These are phyloP conservation scores for Skeletonema menzelii DNA, from an alignment of 108 stramenopile species.

Conservation along the genomic window DNA sequence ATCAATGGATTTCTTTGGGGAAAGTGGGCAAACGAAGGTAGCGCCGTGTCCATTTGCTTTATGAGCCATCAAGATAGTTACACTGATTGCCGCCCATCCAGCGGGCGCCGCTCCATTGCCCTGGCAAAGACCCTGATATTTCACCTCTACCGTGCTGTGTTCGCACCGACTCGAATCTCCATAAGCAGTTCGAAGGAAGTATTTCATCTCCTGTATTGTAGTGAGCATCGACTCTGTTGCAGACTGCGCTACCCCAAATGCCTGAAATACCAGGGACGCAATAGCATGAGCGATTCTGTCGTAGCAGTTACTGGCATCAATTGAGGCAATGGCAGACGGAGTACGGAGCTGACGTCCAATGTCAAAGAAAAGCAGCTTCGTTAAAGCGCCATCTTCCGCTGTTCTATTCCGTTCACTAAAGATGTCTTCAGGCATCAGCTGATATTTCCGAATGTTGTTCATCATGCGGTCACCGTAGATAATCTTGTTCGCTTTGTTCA, in stretches of 20 bases:
- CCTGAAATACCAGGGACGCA: too few species aligned
- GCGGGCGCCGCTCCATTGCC: constrained; percentile 17
- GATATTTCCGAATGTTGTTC: neutral
- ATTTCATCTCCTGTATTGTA: too few species aligned
- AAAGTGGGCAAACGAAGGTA: constrained; percentile 1
- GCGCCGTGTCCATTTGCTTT: constrained; percentile 1
- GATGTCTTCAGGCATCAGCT: constrained; percentile 25
- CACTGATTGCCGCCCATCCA: constrained; percentile 19
- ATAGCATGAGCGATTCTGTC: too few species aligned
- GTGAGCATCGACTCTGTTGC: too few species aligned
- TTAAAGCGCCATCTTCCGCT: constrained; percentile 9
- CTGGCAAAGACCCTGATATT: neutral
- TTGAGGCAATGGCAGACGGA: neutral
- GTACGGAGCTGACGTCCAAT: too few species aligned
- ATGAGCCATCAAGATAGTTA: constrained; percentile 1
- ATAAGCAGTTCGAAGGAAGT: too few species aligned
- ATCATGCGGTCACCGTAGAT: constrained; percentile 21
- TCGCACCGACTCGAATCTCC: neutral
- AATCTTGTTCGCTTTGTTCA: constrained; percentile 13
- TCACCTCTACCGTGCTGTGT: too few species aligned
- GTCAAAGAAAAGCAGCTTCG: neutral
- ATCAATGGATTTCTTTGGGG: neutral
- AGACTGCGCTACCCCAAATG: too few species aligned
- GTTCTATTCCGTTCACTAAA: constrained; percentile 15
- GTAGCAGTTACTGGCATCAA: constrained; percentile 13